Conservation (phyloP, 352 stramenopile species). For the Phytopythium litorale region DNA sequence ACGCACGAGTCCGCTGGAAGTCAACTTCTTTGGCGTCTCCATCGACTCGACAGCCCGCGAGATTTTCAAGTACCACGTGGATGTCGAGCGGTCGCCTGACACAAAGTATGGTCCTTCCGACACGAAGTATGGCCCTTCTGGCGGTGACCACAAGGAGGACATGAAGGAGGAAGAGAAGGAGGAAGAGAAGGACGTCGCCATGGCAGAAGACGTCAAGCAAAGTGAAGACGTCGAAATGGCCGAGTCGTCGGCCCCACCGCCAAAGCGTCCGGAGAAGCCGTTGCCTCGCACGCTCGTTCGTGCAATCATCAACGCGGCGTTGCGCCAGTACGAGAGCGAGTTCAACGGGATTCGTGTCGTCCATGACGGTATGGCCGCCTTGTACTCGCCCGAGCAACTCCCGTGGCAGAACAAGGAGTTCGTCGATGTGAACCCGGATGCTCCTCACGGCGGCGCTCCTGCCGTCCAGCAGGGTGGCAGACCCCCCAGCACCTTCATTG, state of each 20-base stretch:
- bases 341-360: constrained; percentile 57
- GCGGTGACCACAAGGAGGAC: constrained; percentile 11
- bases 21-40: constrained; percentile 69
- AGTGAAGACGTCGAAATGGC: constrained; percentile 44
- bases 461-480: constrained; percentile 3
- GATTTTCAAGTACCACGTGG: constrained; percentile 76
- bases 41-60: constrained; percentile 38
- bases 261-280: constrained; percentile 27
- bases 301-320: constrained; percentile 53
- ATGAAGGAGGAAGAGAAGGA: constrained; percentile 23
- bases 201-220: constrained; percentile 30
- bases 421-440: constrained; percentile 47
- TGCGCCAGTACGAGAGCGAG: constrained; percentile 47
- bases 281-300: constrained; percentile 47
- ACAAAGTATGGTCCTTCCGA: constrained; percentile 50
- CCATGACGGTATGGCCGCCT: constrained; percentile 54
- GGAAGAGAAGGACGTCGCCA: too few relatives aligned
- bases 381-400: constrained; percentile 53
- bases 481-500: constrained; percentile 30
- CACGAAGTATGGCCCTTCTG: constrained; percentile 7
- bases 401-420: constrained; percentile 52
- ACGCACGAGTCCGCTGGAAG: constrained; percentile 34
- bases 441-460: constrained; percentile 2
- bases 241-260: constrained; percentile 11
- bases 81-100: constrained; percentile 47